Evolutionary conservation across 768 basidiomycete species (phyloP), one percentile per base, ranked within the genome.

Genomic region (Tricholoma flavovirens): DNA sequence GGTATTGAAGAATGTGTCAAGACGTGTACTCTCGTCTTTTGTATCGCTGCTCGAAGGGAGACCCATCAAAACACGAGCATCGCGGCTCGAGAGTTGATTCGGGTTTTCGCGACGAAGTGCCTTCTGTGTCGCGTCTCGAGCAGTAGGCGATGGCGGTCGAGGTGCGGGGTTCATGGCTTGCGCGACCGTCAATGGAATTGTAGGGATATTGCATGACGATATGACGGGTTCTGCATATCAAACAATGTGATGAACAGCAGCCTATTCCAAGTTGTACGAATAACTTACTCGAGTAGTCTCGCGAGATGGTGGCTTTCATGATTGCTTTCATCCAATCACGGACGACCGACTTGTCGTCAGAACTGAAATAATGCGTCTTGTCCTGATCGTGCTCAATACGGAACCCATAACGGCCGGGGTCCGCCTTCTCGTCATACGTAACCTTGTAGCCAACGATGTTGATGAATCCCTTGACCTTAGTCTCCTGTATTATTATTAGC

Each of bases 241-340:
- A 12, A 52, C 66, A 38, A 71, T 64, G 43, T 51, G 55, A 35
- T 59, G 30, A 57, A 21, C 43, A 14, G 26, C 22, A 4, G 17
- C 11, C 46, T 5, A 29, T 32, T 6, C 7, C 24, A 40, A 43
- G 33, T 8, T 26, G 49, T 29, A 51, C 46, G 54, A 24, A 33
- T 51, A 36, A 77, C 87, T 36, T 64, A 95, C 93, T 88, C 8
- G 87, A 81, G 67, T 95, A 98, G 68, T 98, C 97, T 55, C 97
- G 77, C 8, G 83, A 87, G 62, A 99, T 99, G 11, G 96, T 98
- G 2, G 96, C 93, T 69, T 98, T 99, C 93, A 98, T 98, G 62
- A 99, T 83, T 7, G 95, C 93, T 75, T 98, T 99, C 97, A 98
- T 98, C 96, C 97, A 98, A 61, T 93, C 93, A n/a, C 97, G 84